Base-by-base conservation (phyloP, 352 stramenopile genomes). In the Globisporangium orthogonon region DNA sequence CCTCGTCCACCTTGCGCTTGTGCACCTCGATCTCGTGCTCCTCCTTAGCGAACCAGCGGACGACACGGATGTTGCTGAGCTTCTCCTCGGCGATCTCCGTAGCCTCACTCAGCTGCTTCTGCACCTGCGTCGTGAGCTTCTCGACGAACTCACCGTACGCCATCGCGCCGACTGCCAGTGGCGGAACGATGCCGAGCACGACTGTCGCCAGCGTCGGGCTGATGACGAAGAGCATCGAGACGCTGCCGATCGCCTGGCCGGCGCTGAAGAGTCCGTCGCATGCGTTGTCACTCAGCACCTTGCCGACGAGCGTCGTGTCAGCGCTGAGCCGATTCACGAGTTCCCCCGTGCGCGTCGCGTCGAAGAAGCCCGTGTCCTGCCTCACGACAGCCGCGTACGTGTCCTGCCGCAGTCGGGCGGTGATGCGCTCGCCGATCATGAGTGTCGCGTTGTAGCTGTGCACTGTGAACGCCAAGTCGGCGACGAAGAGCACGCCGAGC, bases 41-140 rank as follows among this genome's bases (percentile, higher is more conserved):
- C 60, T 97, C 88, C 58, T 87, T 89, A 0, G 84, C 78, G 55
- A 96, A 97, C 83, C 85, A 92, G 1, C 94, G 82, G 48, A 98
- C 95, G 37, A 96, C 96, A 52, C 90, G 87, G 45, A 98, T 87
- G 35, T 97, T 94, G 53, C 76, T 78, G 18, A 98, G 74, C 43
- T 96, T 94, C 64, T 98, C 91, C 63, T 98, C 93, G 0, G 92
- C 94, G 50, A 98, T 80, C 54, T 92, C 81, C 0, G 92, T 97
- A 3, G 92, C 91, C 58, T 94, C 72, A 57, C 88, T 96, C 41
- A 98, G 73, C 52, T 94, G 71, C 28, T 87, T 88, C 76, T 98
- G 95, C 49, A 98, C 91, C 50, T 85, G 50, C 30, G 70, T 77
- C 52, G 96, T 95, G 29, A 95, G 65, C 51, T 85, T 82, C 54